phyloP scores from a whole-genome alignment of 306 rosid genomes.

The Vigna trinervia region DNA sequence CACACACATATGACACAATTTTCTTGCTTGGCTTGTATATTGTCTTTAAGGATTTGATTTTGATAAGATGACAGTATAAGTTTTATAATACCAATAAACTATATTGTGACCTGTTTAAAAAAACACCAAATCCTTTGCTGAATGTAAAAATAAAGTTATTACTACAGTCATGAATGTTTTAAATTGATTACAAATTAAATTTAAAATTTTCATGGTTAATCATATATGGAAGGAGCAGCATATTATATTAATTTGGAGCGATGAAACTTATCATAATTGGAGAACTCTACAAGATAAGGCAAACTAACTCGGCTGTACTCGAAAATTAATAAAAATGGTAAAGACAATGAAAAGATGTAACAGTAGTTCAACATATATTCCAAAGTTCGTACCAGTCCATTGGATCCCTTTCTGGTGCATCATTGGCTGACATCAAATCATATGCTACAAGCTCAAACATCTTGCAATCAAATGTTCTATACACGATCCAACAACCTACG shows the following conservation, averaged over 20 bases:
- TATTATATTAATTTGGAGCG: constrained; percentile 12
- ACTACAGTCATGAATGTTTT: constrained; percentile 1
- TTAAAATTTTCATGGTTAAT: constrained; percentile 7
- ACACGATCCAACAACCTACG: constrained; percentile 84
- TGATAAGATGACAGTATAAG: not conserved
- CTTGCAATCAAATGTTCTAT: constrained; percentile 58
- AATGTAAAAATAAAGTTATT: not conserved
- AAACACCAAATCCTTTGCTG: not conserved
- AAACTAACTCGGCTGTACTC: not conserved
- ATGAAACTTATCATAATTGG: not conserved
- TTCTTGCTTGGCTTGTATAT: not conserved
- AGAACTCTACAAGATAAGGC: not conserved
- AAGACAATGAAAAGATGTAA: not conserved
- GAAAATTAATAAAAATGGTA: constrained; percentile 4
- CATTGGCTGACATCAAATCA: constrained; percentile 92
- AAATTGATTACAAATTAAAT: constrained; percentile 8
- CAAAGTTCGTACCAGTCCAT: constrained; percentile 75
- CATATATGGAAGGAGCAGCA: not conserved
- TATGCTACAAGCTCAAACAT: constrained; percentile 83
- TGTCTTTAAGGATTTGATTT: constrained; percentile 1
- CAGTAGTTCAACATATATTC: constrained; percentile 21
- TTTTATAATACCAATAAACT: constrained; percentile 8
- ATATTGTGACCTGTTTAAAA: not conserved
- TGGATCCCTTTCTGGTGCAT: constrained; percentile 98
- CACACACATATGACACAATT: not conserved